phyloP scores from a whole-genome alignment of 768 basidiomycete species.

The Steccherinum ochraceum region DNA sequence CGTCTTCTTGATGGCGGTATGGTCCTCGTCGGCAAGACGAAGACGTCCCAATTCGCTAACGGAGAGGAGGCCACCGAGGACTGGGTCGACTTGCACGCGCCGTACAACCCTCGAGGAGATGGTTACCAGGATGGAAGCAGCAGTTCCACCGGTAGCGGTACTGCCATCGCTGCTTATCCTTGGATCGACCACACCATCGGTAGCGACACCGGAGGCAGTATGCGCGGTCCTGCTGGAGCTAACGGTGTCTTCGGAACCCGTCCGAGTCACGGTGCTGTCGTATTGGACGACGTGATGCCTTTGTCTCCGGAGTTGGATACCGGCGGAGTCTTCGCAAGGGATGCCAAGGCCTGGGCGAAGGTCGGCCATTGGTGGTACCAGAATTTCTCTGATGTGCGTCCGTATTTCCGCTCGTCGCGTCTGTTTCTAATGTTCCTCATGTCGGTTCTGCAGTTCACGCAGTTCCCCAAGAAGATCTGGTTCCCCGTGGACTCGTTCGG shows the following conservation, averaged over 20 bases:
- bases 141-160: constrained; percentile 23
- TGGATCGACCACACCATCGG: constrained; percentile 26
- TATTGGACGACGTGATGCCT: constrained; percentile 24
- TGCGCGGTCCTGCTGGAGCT: constrained; percentile 24
- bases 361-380: constrained; percentile 25
- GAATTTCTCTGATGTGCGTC: constrained; percentile 18
- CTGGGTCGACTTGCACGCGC: constrained; percentile 26
- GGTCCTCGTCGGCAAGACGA: constrained; percentile 47
- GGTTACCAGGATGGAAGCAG: constrained; percentile 26
- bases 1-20: constrained; percentile 42
- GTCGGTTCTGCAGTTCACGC: constrained; percentile 12
- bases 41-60: constrained; percentile 48
- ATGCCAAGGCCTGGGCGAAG: constrained; percentile 20
- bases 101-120: constrained; percentile 27
- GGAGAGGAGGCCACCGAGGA: constrained; percentile 29
- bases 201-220: constrained; percentile 26
- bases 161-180: constrained; percentile 19
- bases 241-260: constrained; percentile 24
- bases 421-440: background rate
- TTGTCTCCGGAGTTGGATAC: constrained; percentile 23
- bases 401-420: background rate
- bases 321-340: constrained; percentile 21
- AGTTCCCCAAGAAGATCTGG: constrained; percentile 22
- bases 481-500: constrained; percentile 21
- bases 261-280: constrained; percentile 23